Evolutionary conservation across 2,329 filamentous ascomycete species (phyloP), one percentile per base, ranked within the genome.

Genomic region (Colletotrichum sansevieriae): DNA sequence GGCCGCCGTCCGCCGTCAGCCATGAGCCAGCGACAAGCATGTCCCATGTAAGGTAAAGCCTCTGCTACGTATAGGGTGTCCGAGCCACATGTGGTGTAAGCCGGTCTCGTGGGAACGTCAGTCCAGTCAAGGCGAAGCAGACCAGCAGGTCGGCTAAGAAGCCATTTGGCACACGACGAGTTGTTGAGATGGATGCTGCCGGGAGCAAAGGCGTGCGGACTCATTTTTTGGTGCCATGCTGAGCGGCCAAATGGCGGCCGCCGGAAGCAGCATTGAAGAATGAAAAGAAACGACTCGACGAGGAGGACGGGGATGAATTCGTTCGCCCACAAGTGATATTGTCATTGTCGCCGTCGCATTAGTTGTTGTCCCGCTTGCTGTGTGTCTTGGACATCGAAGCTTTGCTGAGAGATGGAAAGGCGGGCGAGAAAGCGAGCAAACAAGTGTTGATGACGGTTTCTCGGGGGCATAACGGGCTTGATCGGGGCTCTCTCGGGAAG

Each of bases 21-120:
- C 49, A 35, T 37, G 18, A 49, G 55, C 61, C 35, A 51, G 39
- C n/a, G 33, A 58, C 65, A 55, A 43, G 61, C 46, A 37, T 55
- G 11, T 49, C 20, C 54, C 46, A 41, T 60, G 47, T 15, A 43
- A 49, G 22, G 61, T 41, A 55, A 55, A 65, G 61, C 43, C 25
- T 18, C 18, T 18, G 18, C 18, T 18, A 18, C 25, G 41, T 18
- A 29, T 25, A 47, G 49, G 22, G 18, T 44, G 33, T 37, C 11
- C 29, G 35, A 54, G n/a, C 61, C 15, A 61, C 47, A 22, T 39
- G 52, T 49, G 35, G 46, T 65, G 62, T 68, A 49, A 65, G 55
- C 55, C 61, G 15, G 61, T 55, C 35, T 47, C 41, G 47, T 55
- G 33, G 33, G 20, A 65, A 37, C 47, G 22, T 49, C 44, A 44